Percentiles rank a stretch among this genome's conserved stretches.
Evolutionary conservation across 2,329 filamentous ascomycete genomes (phyloP).

Genomic region (Paraconiothyrium sp.): DNA sequence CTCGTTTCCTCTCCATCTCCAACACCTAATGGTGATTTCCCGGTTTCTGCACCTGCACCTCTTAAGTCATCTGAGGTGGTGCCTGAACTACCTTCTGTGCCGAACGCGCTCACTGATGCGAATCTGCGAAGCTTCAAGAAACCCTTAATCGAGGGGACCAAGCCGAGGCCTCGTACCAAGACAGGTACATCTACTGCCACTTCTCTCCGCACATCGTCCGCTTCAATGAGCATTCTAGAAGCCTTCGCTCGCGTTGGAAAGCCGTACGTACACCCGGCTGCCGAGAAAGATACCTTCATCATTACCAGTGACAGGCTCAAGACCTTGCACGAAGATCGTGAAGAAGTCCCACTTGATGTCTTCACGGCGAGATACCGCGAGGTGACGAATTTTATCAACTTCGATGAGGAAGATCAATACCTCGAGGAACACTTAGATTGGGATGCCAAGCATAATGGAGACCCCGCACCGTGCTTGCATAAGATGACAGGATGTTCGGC

Average conservation of each 20-base stretch:
- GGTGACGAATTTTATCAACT: conserved; percentile 34
- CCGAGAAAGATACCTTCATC: conserved; percentile 27
- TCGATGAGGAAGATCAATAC: conserved; percentile 35
- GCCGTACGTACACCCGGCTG: conserved; percentile 29
- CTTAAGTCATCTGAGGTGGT: not conserved
- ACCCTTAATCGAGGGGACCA: conserved; percentile 28
- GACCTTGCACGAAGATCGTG: conserved; percentile 24
- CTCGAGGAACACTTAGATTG: conserved; percentile 24
- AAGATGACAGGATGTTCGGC: conserved; percentile 39
- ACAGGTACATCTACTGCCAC: conserved; percentile 17
- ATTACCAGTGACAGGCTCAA: conserved; percentile 20
- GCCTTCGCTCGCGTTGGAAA: conserved; percentile 32
- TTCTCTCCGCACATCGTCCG: conserved; percentile 24
- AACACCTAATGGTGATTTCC: not conserved
- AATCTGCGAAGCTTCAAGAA: conserved; percentile 31
- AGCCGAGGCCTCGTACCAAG: conserved; percentile 21
- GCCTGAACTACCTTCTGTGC: conserved; percentile 17
- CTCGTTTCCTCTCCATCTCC: conserved; percentile 13
- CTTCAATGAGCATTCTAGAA: conserved; percentile 33
- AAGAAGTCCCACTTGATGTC: conserved; percentile 24
- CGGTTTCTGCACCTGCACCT: not conserved
- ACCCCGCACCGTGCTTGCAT: conserved; percentile 34
- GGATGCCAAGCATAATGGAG: conserved; percentile 19
- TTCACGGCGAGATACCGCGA: conserved; percentile 30
- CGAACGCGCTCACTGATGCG: conserved; percentile 20